Percentiles rank a stretch among this genome's conserved stretches.
phyloP scores from a whole-genome alignment of 768 basidiomycete species.

The Lanmaoa rubissima region DNA sequence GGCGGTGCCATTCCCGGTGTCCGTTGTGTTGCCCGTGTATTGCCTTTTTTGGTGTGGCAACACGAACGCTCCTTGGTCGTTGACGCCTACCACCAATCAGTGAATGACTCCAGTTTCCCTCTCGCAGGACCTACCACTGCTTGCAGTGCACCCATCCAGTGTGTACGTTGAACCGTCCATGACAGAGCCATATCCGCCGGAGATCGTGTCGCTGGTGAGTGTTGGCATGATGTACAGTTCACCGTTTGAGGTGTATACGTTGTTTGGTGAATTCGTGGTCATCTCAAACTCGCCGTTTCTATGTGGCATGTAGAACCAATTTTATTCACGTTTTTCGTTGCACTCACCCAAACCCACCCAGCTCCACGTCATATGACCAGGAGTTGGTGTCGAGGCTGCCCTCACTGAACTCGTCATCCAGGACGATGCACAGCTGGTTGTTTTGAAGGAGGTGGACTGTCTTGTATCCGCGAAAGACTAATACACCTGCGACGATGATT shows the following conservation, averaged over 20 bases:
- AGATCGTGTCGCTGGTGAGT: slow-evolving; percentile 49
- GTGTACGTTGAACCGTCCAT: slow-evolving; percentile 39
- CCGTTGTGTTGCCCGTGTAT: slow-evolving; percentile 5
- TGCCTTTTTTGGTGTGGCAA: slow-evolving; percentile 27
- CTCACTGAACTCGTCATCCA: slow-evolving; percentile 48
- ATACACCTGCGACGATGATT: slow-evolving; percentile 37
- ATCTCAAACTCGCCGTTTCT: slow-evolving; percentile 57
- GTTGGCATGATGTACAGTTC: slow-evolving; percentile 60
- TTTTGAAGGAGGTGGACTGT: slow-evolving; percentile 37
- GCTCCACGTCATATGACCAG: slow-evolving; percentile 50
- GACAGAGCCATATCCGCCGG: slow-evolving; percentile 35
- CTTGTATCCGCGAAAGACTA: slow-evolving; percentile 47
- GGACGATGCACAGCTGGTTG: slow-evolving; percentile 41
- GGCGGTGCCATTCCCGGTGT: not conserved
- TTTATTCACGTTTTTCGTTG: not conserved
- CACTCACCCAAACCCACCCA: slow-evolving; percentile 51
- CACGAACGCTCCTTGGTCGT: slow-evolving; percentile 27
- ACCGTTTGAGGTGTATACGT: slow-evolving; percentile 46
- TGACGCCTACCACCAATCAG: slow-evolving; percentile 11
- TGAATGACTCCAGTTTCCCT: not conserved
- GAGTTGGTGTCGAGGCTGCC: slow-evolving; percentile 39
- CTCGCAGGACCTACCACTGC: slow-evolving; percentile 2
- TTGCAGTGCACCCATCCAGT: slow-evolving; percentile 37
- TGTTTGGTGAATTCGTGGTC: slow-evolving; percentile 41
- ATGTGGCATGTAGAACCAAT: slow-evolving; percentile 6